Base-by-base conservation (phyloP, 139 green algal genomes). In the Coelastrella sp. region DNA sequence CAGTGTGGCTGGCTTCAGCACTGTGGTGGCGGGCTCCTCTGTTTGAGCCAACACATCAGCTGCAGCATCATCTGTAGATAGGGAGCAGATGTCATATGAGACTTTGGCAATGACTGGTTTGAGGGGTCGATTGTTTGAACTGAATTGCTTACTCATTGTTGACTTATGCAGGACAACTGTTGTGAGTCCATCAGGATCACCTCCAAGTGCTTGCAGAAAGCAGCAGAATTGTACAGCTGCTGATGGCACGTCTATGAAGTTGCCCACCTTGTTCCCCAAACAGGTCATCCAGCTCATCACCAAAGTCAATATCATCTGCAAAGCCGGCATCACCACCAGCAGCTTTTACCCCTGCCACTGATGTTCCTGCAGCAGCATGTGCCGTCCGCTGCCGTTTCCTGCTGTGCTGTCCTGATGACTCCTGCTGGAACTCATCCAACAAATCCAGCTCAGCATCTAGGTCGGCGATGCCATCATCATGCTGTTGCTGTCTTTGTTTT, bases 221-320 rank as follows among this genome's bases (percentile, higher is more conserved):
- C 32, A 47, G n/a, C 32, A 47, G 32, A 47, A 47, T 47, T 47
- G 32, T 47, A 47, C 32, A 47, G 32, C 32, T 47, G 32, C 32
- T 47, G 32, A 47, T 47, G 32, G 32, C 32, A 47, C 80, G 47
- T 8, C 11, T 47, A n/a, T 66, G 47, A 54, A 23, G 7, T 13
- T 58, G 54, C 77, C 59, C 58, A 73, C 59, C 80, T 86, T n/a
- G 20, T 5, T 57, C 80, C 7, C 68, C 68, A 88, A 88, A 88
- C 19, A 88, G 32, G 7, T 22, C 83, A 23, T 88, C 83, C 17
- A 88, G 83, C 83, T 88, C 83, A 71, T 80, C 83, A 81, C 68
- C 83, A 81, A 88, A 66, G 68, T 88, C 83, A 66, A 88, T 56
- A n/a, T 88, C 82, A 19, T 17, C 68, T 17, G 23, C 78, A 66